phyloP scores from a whole-genome alignment of 2,329 filamentous ascomycete genomes.

The Fragosphaeria purpurea region DNA sequence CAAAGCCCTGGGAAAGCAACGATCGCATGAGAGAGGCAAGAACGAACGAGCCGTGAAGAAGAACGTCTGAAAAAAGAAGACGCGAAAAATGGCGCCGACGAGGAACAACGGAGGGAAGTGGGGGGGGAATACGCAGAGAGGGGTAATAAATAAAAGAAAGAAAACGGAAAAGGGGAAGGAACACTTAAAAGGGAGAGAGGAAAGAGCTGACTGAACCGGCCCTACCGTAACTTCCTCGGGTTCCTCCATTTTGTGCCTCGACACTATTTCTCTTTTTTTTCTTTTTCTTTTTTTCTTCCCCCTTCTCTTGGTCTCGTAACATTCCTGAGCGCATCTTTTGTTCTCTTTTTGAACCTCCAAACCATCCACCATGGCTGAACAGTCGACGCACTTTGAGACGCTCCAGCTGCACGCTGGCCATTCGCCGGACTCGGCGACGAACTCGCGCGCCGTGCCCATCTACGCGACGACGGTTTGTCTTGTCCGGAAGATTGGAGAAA shows the following conservation, averaged over 20 bases:
- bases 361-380: conserved; percentile 31
- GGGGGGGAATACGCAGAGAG: too few species aligned
- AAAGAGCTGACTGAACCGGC: too few species aligned
- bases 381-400: conserved; percentile 65
- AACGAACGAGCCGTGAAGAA: neutral
- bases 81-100: neutral
- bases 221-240: too few species aligned
- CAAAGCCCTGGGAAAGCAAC: too few species aligned
- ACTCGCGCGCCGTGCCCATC: conserved; percentile 86
- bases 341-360: neutral
- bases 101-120: too few species aligned
- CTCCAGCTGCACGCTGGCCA: conserved; percentile 80
- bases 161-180: too few species aligned
- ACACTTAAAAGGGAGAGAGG: too few species aligned
- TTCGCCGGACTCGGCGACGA: conserved; percentile 68
- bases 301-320: neutral
- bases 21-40: neutral
- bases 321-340: too few species aligned
- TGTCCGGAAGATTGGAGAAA: neutral
- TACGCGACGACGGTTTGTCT: conserved; percentile 72
- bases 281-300: too few species aligned
- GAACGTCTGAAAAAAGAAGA: neutral
- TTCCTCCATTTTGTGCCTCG: too few species aligned
- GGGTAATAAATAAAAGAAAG: neutral
- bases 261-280: neutral